These are phyloP conservation scores for Heritiera littoralis DNA, from an alignment of 345 rosid genomes.

Conservation along the genomic window DNA sequence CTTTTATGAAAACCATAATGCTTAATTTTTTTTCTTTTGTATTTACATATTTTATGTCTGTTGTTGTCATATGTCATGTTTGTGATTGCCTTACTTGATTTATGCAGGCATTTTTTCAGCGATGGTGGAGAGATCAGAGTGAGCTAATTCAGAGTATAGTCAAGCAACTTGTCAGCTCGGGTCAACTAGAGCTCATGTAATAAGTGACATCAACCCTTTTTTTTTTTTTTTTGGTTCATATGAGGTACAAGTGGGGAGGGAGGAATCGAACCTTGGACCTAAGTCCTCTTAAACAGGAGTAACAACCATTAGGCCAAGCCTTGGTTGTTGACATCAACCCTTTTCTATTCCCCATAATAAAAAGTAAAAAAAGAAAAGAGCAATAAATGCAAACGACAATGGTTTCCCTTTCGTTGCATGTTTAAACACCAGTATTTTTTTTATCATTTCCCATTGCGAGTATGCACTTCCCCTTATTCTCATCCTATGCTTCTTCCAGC, in stretches of 20 bases:
- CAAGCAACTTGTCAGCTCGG: slow-evolving; percentile 62
- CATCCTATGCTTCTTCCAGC: slow-evolving; percentile 43
- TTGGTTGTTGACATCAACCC: neutral
- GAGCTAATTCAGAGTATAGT: slow-evolving; percentile 54
- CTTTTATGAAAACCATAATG: neutral
- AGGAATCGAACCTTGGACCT: too few relatives aligned
- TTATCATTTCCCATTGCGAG: neutral
- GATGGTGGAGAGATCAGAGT: slow-evolving; percentile 96
- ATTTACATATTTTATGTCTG: neutral
- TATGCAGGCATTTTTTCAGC: slow-evolving; percentile 88
- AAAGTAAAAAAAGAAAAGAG: neutral
- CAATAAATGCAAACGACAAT: neutral
- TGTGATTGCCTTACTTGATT: slow-evolving; percentile 15
- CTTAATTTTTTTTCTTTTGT: neutral
- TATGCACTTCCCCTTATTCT: slow-evolving; percentile 6
- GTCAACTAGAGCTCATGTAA: slow-evolving; percentile 95
- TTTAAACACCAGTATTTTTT: neutral
- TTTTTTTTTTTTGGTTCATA: too few relatives aligned
- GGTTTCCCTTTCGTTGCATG: neutral
- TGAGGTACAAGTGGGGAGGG: too few relatives aligned
- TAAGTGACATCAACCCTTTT: slow-evolving; percentile 15
- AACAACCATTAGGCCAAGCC: too few relatives aligned
- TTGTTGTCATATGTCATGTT: neutral
- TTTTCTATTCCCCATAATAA: neutral
- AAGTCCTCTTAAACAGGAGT: too few relatives aligned